phyloP scores from a whole-genome alignment of 441 rosid species.

The Cnidoscolus chayamansa region DNA sequence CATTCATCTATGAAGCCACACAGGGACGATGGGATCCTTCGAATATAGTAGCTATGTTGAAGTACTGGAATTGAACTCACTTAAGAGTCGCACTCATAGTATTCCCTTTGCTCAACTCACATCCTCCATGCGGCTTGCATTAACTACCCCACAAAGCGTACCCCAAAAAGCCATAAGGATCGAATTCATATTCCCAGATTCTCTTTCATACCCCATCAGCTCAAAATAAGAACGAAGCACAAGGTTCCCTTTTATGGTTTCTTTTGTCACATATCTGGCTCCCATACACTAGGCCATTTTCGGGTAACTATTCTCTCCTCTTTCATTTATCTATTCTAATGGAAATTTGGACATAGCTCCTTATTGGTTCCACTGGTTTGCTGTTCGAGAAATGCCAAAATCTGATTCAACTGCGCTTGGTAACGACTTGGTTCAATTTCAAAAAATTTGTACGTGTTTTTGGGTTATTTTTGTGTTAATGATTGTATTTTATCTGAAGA shows the following conservation, averaged over 20 bases:
- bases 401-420: slow-evolving; percentile 32
- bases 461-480: not conserved
- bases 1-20: too few relatives aligned
- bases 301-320: slow-evolving; percentile 2
- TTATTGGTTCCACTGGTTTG: slow-evolving; percentile 3
- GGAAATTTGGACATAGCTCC: not conserved
- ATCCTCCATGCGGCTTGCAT: not conserved
- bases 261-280: not conserved
- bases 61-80: too few relatives aligned
- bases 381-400: slow-evolving; percentile 23
- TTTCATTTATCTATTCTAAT: not conserved
- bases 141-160: not conserved
- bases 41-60: too few relatives aligned
- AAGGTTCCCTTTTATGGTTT: not conserved
- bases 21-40: too few relatives aligned
- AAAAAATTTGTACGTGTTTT: slow-evolving; percentile 30
- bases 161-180: slow-evolving; percentile 4
- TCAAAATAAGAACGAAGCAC: not conserved
- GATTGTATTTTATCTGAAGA: not conserved
- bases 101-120: too few relatives aligned
- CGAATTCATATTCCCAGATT: slow-evolving; percentile 16
- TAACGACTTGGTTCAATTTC: slow-evolving; percentile 31
- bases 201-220: not conserved
- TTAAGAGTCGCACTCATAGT: too few relatives aligned
- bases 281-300: not conserved